phyloP scores from a whole-genome alignment of 345 rosid genomes.

The Syzygium aqueum region DNA sequence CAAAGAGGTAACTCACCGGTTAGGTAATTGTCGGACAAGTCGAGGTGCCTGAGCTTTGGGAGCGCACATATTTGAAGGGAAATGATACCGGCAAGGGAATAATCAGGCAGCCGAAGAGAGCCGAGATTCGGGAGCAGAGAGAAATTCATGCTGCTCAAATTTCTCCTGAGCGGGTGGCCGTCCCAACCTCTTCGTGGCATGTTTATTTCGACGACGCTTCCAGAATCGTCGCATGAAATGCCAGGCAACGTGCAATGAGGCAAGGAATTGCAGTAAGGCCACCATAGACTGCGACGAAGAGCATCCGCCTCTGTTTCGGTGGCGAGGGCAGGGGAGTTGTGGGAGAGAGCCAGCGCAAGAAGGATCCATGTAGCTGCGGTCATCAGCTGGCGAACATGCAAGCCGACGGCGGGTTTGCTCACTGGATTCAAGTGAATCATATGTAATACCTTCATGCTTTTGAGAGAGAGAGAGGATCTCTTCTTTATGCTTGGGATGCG shows the following conservation, averaged over 20 bases:
- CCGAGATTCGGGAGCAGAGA: conserved; percentile 6
- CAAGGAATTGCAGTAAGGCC: fast-evolving
- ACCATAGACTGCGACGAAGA: neutral
- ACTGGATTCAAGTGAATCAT: neutral
- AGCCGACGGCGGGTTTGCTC: neutral
- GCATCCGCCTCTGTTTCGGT: neutral
- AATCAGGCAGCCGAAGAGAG: neutral
- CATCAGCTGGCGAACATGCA: neutral
- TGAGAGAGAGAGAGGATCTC: neutral
- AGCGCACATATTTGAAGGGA: neutral
- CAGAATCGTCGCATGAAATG: neutral
- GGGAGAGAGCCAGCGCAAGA: neutral
- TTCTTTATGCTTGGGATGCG: neutral
- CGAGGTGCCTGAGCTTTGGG: neutral
- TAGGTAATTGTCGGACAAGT: neutral
- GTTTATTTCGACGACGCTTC: fast-evolving
- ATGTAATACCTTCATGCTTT: neutral
- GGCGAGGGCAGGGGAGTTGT: neutral
- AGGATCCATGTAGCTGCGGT: neutral
- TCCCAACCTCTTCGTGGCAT: fast-evolving
- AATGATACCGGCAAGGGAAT: neutral
- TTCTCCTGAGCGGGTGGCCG: too few relatives aligned
- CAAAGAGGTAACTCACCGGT: neutral
- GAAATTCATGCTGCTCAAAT: conserved; percentile 1
- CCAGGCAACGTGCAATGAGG: fast-evolving